Conservation (phyloP, 257 asterid species). For the Salvia miltiorrhiza region DNA sequence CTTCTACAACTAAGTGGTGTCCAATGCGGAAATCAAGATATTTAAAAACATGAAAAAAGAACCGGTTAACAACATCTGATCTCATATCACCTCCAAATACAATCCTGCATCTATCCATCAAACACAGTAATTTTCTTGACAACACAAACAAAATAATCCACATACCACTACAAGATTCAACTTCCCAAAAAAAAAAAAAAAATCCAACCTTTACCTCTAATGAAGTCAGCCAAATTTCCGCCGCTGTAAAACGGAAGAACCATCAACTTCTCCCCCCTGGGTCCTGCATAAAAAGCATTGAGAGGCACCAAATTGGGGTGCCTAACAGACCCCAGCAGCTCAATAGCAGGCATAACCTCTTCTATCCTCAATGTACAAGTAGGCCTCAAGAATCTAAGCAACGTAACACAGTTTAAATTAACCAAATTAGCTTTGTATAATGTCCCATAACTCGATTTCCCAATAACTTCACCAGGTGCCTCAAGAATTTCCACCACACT, state of each 20-base stretch:
- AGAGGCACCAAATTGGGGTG: slow-evolving; percentile 83
- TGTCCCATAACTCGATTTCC: slow-evolving; percentile 80
- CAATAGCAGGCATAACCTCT: slow-evolving; percentile 60
- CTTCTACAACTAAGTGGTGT: not conserved
- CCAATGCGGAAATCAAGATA: not conserved
- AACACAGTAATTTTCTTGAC: slow-evolving; percentile 12
- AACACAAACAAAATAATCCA: slow-evolving; percentile 7
- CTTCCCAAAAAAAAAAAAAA: slow-evolving; percentile 4
- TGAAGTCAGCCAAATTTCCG: slow-evolving; percentile 69
- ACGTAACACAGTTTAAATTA: slow-evolving; percentile 43
- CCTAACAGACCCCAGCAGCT: slow-evolving; percentile 68
- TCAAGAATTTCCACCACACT: slow-evolving; percentile 61
- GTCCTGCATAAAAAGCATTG: slow-evolving; percentile 81
- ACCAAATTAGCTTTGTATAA: slow-evolving; percentile 69
- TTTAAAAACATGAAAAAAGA: slow-evolving; percentile 5
- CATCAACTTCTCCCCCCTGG: slow-evolving; percentile 80
- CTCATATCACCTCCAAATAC: too few species aligned
- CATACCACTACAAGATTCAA: not conserved
- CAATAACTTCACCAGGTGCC: slow-evolving; percentile 91
- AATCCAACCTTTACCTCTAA: slow-evolving; percentile 47
- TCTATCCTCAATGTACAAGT: slow-evolving; percentile 70
- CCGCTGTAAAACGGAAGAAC: slow-evolving; percentile 68
- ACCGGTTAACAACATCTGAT: not conserved
- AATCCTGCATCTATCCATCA: not conserved
- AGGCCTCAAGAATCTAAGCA: slow-evolving; percentile 88